Conservation (phyloP, 345 rosid species). For the Salix udensis region DNA sequence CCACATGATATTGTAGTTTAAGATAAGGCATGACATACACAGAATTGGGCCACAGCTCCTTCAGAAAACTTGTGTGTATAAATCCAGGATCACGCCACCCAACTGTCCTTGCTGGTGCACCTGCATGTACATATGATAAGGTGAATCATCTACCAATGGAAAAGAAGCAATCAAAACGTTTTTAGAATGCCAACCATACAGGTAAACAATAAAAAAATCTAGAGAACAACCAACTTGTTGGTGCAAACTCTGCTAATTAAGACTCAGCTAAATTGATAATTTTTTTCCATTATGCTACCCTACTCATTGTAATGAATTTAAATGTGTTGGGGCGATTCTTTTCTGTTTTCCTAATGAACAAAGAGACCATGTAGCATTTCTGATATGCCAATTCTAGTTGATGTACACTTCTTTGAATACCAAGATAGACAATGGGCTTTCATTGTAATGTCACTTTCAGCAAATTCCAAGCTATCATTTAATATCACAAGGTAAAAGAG, state of each 20-base stretch:
- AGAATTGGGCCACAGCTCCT: conserved; percentile 62
- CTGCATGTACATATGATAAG: conserved; percentile 21
- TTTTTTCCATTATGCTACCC: not conserved
- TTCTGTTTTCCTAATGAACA: not conserved
- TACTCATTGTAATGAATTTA: not conserved
- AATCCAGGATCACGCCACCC: conserved; percentile 89
- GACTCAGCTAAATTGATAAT: not conserved
- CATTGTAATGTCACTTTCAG: not conserved
- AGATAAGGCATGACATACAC: conserved; percentile 32
- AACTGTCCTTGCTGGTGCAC: conserved; percentile 62
- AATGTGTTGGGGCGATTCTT: not conserved
- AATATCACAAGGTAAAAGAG: not conserved
- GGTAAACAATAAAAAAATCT: not conserved
- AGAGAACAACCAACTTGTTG: not conserved
- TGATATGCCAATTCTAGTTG: not conserved
- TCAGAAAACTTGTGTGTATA: conserved; percentile 64
- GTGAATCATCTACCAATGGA: conserved; percentile 2
- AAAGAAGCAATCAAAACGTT: not conserved
- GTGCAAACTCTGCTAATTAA: not conserved
- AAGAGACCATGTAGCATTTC: not conserved
- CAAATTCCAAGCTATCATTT: not conserved
- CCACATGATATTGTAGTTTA: not conserved
- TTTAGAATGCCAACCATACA: not conserved
- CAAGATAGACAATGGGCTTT: not conserved
- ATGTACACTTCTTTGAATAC: not conserved